These are phyloP conservation scores for Silene vulgaris DNA, from an alignment of 179 eudicot genomes.

Conservation along the genomic window DNA sequence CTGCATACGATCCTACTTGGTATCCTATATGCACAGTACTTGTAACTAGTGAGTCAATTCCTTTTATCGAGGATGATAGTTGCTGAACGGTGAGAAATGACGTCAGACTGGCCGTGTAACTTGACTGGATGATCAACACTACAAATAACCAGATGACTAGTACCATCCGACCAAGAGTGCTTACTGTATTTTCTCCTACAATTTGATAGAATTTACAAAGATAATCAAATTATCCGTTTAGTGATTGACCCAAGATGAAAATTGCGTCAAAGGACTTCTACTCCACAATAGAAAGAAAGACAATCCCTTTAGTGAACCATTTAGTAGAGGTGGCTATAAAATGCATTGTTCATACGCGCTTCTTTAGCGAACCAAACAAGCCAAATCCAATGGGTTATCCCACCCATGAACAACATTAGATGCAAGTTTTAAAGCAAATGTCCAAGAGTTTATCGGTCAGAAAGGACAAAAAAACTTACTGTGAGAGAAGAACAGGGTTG, in stretches of 20 bases:
- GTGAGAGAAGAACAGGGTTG: conserved; percentile 70
- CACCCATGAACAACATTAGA: not conserved
- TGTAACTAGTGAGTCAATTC: conserved; percentile 47
- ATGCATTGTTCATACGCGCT: not conserved
- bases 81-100: conserved; percentile 63
- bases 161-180: conserved; percentile 63
- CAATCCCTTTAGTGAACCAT: too few relatives aligned
- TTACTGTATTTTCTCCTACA: conserved; percentile 54
- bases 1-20: conserved; percentile 64
- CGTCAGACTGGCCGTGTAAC: conserved; percentile 70
- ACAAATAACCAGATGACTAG: conserved; percentile 66
- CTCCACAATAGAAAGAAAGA: too few relatives aligned
- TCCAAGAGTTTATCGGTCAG: conserved; percentile 3
- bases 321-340: too few relatives aligned
- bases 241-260: not conserved
- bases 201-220: not conserved
- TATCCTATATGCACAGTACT: conserved; percentile 43
- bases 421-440: not conserved
- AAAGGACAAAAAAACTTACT: conserved; percentile 44
- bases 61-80: conserved; percentile 47
- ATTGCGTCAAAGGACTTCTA: too few relatives aligned
- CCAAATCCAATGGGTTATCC: not conserved
- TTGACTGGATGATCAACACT: conserved; percentile 58
- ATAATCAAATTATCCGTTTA: not conserved
- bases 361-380: not conserved